Evolutionary conservation across 2,329 filamentous ascomycete species (phyloP).

Genomic region (Epichloe gansuensis): DNA sequence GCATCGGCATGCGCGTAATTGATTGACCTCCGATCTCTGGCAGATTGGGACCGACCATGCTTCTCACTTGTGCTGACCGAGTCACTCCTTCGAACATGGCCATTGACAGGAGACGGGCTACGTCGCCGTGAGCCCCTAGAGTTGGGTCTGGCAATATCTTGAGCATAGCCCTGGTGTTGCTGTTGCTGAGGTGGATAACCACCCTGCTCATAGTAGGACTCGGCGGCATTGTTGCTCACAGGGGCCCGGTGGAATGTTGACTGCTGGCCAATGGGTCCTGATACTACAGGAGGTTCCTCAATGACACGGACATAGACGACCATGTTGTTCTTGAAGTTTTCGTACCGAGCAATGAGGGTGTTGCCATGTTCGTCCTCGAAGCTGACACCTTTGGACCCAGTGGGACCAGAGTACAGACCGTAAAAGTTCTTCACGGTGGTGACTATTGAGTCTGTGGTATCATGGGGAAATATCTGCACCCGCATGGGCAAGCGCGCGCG

Average conservation of each 20-base stretch:
- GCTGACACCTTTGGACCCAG: conserved; percentile 67
- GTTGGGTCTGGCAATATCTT: conserved; percentile 51
- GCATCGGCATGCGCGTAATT: conserved; percentile 41
- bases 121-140: conserved; percentile 63
- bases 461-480: conserved; percentile 86
- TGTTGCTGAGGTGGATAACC: conserved; percentile 30
- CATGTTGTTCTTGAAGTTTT: conserved; percentile 91
- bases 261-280: conserved; percentile 38
- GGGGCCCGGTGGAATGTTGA: conserved; percentile 29
- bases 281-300: conserved; percentile 37
- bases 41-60: conserved; percentile 55
- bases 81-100: conserved; percentile 60
- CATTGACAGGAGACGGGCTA: conserved; percentile 61
- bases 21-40: conserved; percentile 49
- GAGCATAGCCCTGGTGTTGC: conserved; percentile 36
- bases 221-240: conserved; percentile 25
- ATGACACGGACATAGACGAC: conserved; percentile 84
- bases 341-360: conserved; percentile 87
- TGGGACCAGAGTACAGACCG: conserved; percentile 69
- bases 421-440: conserved; percentile 99
- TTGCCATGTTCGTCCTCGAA: conserved; percentile 86
- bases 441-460: conserved; percentile 94
- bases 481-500: conserved; percentile 70
- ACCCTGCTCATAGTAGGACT: conserved; percentile 42
- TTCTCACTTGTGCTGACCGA: conserved; percentile 52